These are phyloP conservation scores for Fomitiporia mediterranea DNA, from an alignment of 1,284 basidiomycete species.

Conservation along the genomic window DNA sequence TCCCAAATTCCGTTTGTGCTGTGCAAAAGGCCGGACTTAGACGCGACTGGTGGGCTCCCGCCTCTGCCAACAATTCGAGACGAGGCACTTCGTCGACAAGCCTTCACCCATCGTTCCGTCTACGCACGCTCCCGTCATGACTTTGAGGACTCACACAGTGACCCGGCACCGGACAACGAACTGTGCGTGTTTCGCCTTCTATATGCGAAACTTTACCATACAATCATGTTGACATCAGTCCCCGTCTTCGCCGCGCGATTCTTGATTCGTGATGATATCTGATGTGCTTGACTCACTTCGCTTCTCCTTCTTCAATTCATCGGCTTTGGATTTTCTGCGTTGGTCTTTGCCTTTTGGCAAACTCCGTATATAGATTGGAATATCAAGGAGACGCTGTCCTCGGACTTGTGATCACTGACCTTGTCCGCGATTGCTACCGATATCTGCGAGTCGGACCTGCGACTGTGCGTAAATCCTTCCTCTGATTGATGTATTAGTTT, in stretches of 20 bases:
- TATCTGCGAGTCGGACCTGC: conserved; percentile 69
- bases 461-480: conserved; percentile 44
- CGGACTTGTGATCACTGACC: conserved; percentile 55
- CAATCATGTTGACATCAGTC: neutral
- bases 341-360: neutral
- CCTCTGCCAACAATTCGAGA: conserved; percentile 47
- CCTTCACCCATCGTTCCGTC: conserved; percentile 71
- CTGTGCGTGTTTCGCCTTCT: conserved; percentile 40
- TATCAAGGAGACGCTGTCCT: conserved; percentile 71
- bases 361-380: conserved; percentile 46
- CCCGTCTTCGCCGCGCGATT: neutral
- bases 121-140: conserved; percentile 61
- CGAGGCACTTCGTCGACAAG: conserved; percentile 40
- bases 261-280: conserved; percentile 10
- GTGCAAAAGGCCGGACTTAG: conserved; percentile 5
- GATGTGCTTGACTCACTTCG: neutral
- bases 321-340: too few relatives aligned
- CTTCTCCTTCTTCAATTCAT: too few relatives aligned
- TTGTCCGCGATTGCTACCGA: conserved; percentile 60
- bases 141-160: conserved; percentile 65
- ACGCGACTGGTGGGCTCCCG: conserved; percentile 31
- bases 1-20: neutral
- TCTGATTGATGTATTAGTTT: neutral
- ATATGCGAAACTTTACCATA: neutral
- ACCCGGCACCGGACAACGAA: conserved; percentile 74